Percentiles rank a stretch among this genome's conserved stretches.
Evolutionary conservation across 495 filamentous ascomycete genomes (phyloP).

Genomic region (Geoglossum glabrum): DNA sequence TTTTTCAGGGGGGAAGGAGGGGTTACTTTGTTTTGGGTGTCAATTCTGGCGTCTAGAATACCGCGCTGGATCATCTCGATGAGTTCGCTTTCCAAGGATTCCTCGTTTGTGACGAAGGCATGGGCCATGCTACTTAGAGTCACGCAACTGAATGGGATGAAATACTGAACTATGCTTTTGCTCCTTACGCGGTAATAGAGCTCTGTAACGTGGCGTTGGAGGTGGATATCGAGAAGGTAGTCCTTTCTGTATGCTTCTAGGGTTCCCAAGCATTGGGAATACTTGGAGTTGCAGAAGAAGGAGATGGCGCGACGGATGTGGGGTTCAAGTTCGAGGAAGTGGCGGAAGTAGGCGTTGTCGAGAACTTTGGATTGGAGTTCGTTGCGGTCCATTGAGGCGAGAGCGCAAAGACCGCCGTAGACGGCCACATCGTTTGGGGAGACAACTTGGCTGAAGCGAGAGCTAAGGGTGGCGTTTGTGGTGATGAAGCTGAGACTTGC

Average conservation of each 20-base stretch:
- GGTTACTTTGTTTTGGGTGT: slow-evolving; percentile 54
- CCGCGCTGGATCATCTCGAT: slow-evolving; percentile 51
- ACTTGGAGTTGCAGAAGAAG: slow-evolving; percentile 75
- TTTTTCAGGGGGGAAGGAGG: neutral
- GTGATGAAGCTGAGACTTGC: slow-evolving; percentile 55
- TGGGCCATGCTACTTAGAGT: slow-evolving; percentile 20
- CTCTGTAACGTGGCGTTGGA: slow-evolving; percentile 50
- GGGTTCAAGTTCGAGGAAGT: slow-evolving; percentile 79
- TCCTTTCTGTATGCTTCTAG: slow-evolving; percentile 65
- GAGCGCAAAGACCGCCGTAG: slow-evolving; percentile 77
- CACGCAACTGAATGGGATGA: slow-evolving; percentile 24
- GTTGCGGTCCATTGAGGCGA: slow-evolving; percentile 69
- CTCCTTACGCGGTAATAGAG: slow-evolving; percentile 57
- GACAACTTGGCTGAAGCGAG: slow-evolving; percentile 49
- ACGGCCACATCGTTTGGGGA: slow-evolving; percentile 77
- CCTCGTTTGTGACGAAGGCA: slow-evolving; percentile 19
- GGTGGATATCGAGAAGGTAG: slow-evolving; percentile 75
- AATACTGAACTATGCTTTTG: slow-evolving; percentile 85
- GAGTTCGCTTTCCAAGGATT: slow-evolving; percentile 55
- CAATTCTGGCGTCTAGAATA: slow-evolving; percentile 58
- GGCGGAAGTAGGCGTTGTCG: slow-evolving; percentile 59
- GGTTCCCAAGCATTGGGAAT: slow-evolving; percentile 60
- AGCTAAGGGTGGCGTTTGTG: slow-evolving; percentile 26
- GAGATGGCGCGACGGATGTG: slow-evolving; percentile 80
- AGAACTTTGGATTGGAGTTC: slow-evolving; percentile 59